Conservation (phyloP, 2,329 filamentous ascomycete genomes). For the Arthrinium phaeospermum region DNA sequence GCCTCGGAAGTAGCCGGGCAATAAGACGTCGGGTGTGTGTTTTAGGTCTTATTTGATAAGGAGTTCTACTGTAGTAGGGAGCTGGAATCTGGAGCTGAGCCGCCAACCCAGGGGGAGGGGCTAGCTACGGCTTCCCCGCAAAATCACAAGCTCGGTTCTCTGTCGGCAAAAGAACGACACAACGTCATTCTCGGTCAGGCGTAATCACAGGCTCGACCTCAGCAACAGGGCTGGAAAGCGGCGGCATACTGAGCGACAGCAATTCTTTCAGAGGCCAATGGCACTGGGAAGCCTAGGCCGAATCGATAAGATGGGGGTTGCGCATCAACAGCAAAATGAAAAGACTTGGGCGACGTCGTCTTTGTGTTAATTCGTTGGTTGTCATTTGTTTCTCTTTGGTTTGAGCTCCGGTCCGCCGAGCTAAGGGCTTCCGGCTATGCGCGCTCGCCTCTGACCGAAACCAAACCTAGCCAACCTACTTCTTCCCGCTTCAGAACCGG, state of each 20-base stretch:
- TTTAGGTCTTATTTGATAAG: neutral
- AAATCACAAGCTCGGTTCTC: constrained; percentile 63
- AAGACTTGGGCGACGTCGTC: neutral
- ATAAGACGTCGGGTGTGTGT: neutral
- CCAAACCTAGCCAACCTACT: constrained; percentile 7
- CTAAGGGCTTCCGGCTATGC: constrained; percentile 21
- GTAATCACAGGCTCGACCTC: constrained; percentile 35
- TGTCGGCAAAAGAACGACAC: constrained; percentile 48
- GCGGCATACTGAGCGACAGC: neutral
- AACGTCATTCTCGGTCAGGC: constrained; percentile 20
- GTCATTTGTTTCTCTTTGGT: neutral
- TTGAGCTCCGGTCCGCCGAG: constrained; percentile 21
- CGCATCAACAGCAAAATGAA: neutral
- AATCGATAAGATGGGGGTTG: neutral
- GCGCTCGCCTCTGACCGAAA: constrained; percentile 12
- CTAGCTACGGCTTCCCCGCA: constrained; percentile 48
- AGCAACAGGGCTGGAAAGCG: neutral
- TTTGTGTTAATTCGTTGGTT: neutral
- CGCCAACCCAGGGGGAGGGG: neutral
- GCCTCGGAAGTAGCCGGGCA: constrained; percentile 11
- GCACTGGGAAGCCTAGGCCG: neutral
- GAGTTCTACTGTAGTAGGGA: neutral
- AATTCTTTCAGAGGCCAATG: neutral
- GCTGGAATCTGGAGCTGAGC: constrained; percentile 4
- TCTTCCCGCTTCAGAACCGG: constrained; percentile 9